Conservation (phyloP, 2,329 filamentous ascomycete genomes). For the Trichoderma simmonsii region DNA sequence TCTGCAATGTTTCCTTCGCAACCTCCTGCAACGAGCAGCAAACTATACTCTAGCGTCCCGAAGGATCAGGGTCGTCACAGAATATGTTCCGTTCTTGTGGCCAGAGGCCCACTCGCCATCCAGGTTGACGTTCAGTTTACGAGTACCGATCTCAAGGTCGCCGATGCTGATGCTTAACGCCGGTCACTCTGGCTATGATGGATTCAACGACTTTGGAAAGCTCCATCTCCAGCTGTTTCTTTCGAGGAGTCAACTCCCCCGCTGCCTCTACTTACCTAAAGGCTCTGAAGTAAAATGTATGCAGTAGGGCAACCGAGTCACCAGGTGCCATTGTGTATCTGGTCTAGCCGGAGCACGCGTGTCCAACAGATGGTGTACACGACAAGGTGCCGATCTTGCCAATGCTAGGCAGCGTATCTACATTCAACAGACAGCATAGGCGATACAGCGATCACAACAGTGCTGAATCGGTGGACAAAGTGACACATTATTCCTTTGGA, state of each 20-base stretch:
- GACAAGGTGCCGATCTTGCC: background rate
- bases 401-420: background rate
- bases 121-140: background rate
- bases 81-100: background rate
- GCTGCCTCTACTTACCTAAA: background rate
- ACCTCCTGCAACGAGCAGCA: background rate
- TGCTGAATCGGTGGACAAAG: background rate
- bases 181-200: background rate
- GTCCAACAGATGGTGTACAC: background rate
- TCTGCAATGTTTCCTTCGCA: background rate
- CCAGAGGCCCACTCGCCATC: background rate
- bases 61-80: background rate
- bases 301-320: background rate
- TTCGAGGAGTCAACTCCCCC: background rate
- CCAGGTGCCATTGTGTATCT: background rate
- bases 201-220: background rate
- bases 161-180: background rate
- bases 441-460: background rate
- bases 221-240: background rate
- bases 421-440: background rate
- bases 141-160: background rate
- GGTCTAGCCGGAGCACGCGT: background rate
- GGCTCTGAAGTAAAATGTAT: background rate
- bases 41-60: background rate
- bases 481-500: background rate